A percentile compares a stretch with the other conserved stretches of the same genome.
Evolutionary conservation across 306 rosid genomes (phyloP).

Genomic region (Lathyrus sativus): DNA sequence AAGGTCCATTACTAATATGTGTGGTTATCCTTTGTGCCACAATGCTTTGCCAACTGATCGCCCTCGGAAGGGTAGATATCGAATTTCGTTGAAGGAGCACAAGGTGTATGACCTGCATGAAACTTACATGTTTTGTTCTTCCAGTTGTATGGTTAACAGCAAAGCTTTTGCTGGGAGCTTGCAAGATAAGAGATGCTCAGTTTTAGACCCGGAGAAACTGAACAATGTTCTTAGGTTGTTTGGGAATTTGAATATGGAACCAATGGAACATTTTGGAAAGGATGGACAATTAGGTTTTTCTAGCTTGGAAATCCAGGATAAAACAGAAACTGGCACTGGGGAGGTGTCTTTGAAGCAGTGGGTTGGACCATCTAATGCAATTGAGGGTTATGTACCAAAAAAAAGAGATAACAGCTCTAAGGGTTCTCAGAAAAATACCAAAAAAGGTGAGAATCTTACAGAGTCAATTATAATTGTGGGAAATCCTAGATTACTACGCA

Average conservation of each 20-base stretch:
- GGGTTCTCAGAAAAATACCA: conserved; percentile 47
- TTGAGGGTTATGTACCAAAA: conserved; percentile 88
- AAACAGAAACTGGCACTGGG: conserved; percentile 46
- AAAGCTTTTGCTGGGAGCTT: conserved; percentile 62
- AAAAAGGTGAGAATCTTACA: conserved; percentile 56
- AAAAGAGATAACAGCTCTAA: conserved; percentile 43
- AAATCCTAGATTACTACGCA: conserved; percentile 17
- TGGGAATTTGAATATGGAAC: conserved; percentile 46
- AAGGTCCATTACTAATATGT: conserved; percentile 61
- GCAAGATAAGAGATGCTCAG: conserved; percentile 63
- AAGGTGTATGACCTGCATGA: conserved; percentile 79
- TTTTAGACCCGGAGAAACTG: conserved; percentile 56
- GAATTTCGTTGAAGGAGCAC: conserved; percentile 80
- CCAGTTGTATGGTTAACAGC: conserved; percentile 66
- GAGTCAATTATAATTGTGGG: conserved; percentile 13
- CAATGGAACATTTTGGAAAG: conserved; percentile 47
- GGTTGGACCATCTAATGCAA: conserved; percentile 92
- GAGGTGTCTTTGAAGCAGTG: conserved; percentile 62
- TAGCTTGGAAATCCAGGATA: conserved; percentile 69
- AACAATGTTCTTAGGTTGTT: conserved; percentile 54
- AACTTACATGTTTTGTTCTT: conserved; percentile 78
- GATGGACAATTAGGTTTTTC: conserved; percentile 59
- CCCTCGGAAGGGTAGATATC: conserved; percentile 66
- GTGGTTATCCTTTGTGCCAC: conserved; percentile 66
- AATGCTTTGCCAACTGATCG: conserved; percentile 58